phyloP scores from a whole-genome alignment of 805 yeast species.

The Wickerhamiella alocasiicola region DNA sequence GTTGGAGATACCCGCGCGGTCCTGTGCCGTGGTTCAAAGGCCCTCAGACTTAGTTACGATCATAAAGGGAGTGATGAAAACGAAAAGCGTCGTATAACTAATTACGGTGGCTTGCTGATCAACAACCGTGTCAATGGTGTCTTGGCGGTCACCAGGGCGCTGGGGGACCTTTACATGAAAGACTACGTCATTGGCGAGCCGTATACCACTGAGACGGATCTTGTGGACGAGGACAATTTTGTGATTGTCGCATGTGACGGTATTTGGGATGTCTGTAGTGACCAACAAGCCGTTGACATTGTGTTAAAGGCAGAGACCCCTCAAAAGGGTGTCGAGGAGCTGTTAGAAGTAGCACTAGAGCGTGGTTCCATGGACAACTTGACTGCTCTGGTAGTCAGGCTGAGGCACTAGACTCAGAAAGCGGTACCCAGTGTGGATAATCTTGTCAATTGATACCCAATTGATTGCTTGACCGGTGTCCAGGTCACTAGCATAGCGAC shows the following conservation, averaged over 20 bases:
- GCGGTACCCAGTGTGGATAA: too few species aligned
- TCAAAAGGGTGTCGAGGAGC: conserved; percentile 48
- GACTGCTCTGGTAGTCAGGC: conserved; percentile 76
- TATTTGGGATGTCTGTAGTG: conserved; percentile 86
- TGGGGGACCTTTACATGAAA: conserved; percentile 91
- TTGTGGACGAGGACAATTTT: conserved; percentile 56
- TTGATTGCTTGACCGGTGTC: too few species aligned
- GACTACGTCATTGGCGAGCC: conserved; percentile 82
- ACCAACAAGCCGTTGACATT: conserved; percentile 68
- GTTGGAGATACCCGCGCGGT: conserved; percentile 90
- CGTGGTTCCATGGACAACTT: conserved; percentile 80
- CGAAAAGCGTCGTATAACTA: conserved; percentile 64
- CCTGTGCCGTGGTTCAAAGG: conserved; percentile 57
- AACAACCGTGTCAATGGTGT: conserved; percentile 92
- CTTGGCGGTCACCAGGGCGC: conserved; percentile 82
- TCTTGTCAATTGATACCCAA: too few species aligned
- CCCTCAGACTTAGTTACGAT: conserved; percentile 76
- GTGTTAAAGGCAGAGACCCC: conserved; percentile 44
- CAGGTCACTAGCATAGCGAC: too few species aligned
- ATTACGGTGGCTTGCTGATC: conserved; percentile 76
- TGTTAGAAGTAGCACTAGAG: conserved; percentile 64
- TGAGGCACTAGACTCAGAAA: conserved; percentile 26
- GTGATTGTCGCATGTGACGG: conserved; percentile 93
- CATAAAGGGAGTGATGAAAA: conserved; percentile 78
- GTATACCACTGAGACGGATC: conserved; percentile 76